Evolutionary conservation across 805 yeast species (phyloP).

Genomic region (Barnettozyma vustinii): DNA sequence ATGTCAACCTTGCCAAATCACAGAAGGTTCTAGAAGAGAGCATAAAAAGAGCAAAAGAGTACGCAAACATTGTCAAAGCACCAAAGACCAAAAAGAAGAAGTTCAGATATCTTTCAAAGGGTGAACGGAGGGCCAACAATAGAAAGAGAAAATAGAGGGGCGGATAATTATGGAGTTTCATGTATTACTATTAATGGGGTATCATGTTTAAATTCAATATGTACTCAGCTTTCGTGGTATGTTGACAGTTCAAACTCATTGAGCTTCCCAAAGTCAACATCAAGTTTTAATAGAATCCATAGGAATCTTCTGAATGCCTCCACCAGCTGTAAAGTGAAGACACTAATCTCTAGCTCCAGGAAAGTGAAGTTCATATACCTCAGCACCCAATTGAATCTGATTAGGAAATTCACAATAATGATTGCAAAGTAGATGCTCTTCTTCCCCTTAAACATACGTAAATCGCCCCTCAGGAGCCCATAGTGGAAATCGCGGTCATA

Average conservation of each 20-base stretch:
- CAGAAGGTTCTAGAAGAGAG: slow-evolving; percentile 69
- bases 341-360: slow-evolving; percentile 48
- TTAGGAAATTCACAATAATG: slow-evolving; percentile 50
- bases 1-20: slow-evolving; percentile 65
- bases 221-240: slow-evolving; percentile 6
- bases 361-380: slow-evolving; percentile 30
- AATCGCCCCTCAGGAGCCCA: slow-evolving; percentile 22
- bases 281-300: slow-evolving; percentile 85
- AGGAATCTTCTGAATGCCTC: slow-evolving; percentile 83
- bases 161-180: background rate
- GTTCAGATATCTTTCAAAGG: slow-evolving; percentile 80
- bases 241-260: slow-evolving; percentile 6
- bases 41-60: slow-evolving; percentile 73
- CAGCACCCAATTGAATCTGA: slow-evolving; percentile 76
- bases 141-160: slow-evolving; percentile 28
- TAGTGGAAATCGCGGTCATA: slow-evolving; percentile 6
- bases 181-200: background rate
- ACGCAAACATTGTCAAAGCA: slow-evolving; percentile 50
- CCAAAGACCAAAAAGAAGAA: slow-evolving; percentile 52
- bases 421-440: slow-evolving; percentile 47
- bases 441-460: slow-evolving; percentile 1
- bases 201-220: background rate
- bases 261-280: slow-evolving; percentile 45
- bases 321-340: slow-evolving; percentile 60
- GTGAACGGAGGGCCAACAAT: slow-evolving; percentile 63